Conservation (phyloP, 345 rosid genomes). For the Sisymbrium altissimum region DNA sequence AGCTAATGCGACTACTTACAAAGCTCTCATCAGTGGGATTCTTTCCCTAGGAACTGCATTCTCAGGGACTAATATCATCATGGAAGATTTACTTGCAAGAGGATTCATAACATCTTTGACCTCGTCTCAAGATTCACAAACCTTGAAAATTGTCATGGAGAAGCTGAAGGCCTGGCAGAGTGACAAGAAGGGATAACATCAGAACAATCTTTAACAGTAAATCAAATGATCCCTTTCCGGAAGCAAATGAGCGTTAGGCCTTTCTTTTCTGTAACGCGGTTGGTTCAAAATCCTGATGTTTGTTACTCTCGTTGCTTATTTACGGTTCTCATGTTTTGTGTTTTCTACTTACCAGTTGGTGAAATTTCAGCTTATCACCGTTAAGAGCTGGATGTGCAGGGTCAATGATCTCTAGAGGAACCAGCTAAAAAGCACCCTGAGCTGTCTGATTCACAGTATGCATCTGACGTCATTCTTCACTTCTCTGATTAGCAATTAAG, state of each 20-base stretch:
- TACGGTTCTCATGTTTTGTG: not conserved
- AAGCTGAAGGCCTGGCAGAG: conserved; percentile 44
- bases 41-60: conserved; percentile 24
- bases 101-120: conserved; percentile 41
- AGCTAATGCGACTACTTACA: conserved; percentile 64
- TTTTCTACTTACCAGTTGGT: conserved; percentile 14
- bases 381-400: conserved; percentile 15
- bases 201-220: not conserved
- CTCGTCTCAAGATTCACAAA: conserved; percentile 34
- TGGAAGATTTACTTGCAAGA: conserved; percentile 58
- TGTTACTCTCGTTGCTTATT: not conserved
- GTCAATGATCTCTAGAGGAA: conserved; percentile 1
- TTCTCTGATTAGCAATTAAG: conserved; percentile 1
- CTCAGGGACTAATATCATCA: conserved; percentile 41
- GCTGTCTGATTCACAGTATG: conserved; percentile 12
- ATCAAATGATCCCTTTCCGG: conserved; percentile 4
- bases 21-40: conserved; percentile 51
- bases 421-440: not conserved
- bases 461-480: not conserved
- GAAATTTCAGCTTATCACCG: conserved; percentile 5
- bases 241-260: not conserved
- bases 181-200: conserved; percentile 36
- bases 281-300: not conserved
- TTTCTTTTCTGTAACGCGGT: conserved; percentile 15
- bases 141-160: conserved; percentile 43